These are phyloP conservation scores for Sedum album DNA, from an alignment of 164 flowering plant genomes.

Conservation along the genomic window DNA sequence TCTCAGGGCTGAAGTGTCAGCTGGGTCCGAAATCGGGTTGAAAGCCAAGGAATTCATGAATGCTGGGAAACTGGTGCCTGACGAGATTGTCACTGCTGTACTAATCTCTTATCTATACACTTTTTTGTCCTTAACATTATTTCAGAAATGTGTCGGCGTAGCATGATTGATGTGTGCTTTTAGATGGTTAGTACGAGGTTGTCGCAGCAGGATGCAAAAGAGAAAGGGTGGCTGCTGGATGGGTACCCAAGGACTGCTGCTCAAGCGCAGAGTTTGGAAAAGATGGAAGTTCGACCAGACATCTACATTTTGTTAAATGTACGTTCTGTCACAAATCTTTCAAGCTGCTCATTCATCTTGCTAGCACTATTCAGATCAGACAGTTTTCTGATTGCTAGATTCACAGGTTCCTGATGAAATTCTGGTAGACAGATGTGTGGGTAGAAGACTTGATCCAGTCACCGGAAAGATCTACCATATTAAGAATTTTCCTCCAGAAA, in stretches of 20 bases:
- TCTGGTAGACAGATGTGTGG: constrained; percentile 86
- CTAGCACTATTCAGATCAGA: neutral
- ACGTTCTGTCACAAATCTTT: constrained; percentile 19
- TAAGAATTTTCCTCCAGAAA: constrained; percentile 71
- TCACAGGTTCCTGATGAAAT: constrained; percentile 92
- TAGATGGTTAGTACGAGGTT: constrained; percentile 81
- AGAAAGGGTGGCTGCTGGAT: constrained; percentile 95
- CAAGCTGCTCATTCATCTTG: neutral
- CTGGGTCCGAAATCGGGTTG: constrained; percentile 80
- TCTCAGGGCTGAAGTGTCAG: constrained; percentile 76
- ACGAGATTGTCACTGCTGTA: constrained; percentile 88
- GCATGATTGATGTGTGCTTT: constrained; percentile 4
- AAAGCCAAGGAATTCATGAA: constrained; percentile 86
- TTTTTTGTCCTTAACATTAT: neutral
- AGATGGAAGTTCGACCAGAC: constrained; percentile 64
- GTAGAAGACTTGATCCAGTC: constrained; percentile 82
- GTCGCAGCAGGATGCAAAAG: constrained; percentile 64
- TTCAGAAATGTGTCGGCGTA: too few species aligned
- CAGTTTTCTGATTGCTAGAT: constrained; percentile 11
- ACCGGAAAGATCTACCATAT: constrained; percentile 88
- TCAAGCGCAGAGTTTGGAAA: constrained; percentile 79
- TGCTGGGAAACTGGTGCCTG: constrained; percentile 81
- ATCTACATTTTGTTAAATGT: constrained; percentile 64
- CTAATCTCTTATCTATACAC: constrained; percentile 1
- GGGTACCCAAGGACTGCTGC: constrained; percentile 71